A percentile compares a stretch with the other conserved stretches of the same genome.
Evolutionary conservation across 495 filamentous ascomycete genomes (phyloP).

Genomic region (Cenococcum geophilum): DNA sequence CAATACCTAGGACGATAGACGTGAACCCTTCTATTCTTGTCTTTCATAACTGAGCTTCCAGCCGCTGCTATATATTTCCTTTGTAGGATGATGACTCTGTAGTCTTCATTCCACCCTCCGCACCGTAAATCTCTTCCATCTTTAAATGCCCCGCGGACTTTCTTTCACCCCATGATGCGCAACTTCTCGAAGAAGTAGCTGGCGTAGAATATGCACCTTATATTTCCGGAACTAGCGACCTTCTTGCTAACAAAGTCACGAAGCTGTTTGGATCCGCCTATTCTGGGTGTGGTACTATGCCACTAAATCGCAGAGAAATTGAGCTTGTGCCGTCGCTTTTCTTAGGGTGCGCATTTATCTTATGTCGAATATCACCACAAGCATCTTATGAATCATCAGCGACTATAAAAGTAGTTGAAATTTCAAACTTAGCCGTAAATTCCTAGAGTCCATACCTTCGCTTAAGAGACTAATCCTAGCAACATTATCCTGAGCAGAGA

Average conservation of each 20-base stretch:
- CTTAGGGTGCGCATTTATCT: slow-evolving; percentile 47
- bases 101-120: slow-evolving; percentile 10
- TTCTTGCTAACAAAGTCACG: slow-evolving; percentile 46
- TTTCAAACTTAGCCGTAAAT: slow-evolving; percentile 43
- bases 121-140: slow-evolving; percentile 49
- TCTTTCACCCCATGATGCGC: slow-evolving; percentile 48
- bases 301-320: slow-evolving; percentile 45
- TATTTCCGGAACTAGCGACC: slow-evolving; percentile 42
- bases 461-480: slow-evolving; percentile 39
- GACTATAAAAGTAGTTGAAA: not conserved
- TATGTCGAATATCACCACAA: slow-evolving; percentile 51
- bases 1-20: too few relatives aligned
- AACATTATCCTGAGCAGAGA: slow-evolving; percentile 14
- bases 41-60: not conserved
- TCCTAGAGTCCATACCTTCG: slow-evolving; percentile 38
- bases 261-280: slow-evolving; percentile 43
- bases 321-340: slow-evolving; percentile 45
- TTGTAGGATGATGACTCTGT: not conserved
- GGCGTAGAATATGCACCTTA: slow-evolving; percentile 44
- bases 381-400: slow-evolving; percentile 38
- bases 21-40: not conserved
- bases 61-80: not conserved
- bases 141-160: slow-evolving; percentile 46
- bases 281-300: slow-evolving; percentile 31
- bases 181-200: slow-evolving; percentile 58